Base-by-base conservation (phyloP, 441 rosid genomes). In the Manihot esculenta region DNA sequence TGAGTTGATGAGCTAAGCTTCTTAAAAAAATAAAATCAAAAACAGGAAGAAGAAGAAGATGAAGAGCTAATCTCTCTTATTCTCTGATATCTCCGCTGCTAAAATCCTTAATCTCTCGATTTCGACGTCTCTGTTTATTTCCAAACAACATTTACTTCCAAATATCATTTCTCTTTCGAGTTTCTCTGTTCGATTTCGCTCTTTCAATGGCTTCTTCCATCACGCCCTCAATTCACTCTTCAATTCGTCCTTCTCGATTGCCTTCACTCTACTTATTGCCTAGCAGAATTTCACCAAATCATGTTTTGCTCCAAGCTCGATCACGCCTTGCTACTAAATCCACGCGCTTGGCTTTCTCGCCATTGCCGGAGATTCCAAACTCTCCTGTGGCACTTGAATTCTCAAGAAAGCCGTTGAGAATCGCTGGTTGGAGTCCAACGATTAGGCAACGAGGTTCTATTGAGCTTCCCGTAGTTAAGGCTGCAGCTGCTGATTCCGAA, bases 401-500 rank as follows among this genome's bases (percentile, higher is more conserved):
- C 18, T 55, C 78, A 12, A 71, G 71, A 1, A 62, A 68, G 64
- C 61, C 69, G 9, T 78, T 57, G 70, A 61, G 59, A 14, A 23
- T 81, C 56, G 30, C 76, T 3, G 66, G 76, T 23, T 69, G 80
- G 77, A 76, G 63, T 18, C 73, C 63, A 23, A 64, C 20, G 30
- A 35, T 77, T 53, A 67, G 79, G 68, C 72, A 76, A 66, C 69
- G 80, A 26, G 21, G 63, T 30, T 23, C 48, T 27, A 75, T 74
- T 68, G 81, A 74, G 45, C 64, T 59, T 70, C 74, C 74, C 3
- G 65, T 74, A 9, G 73, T 47, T 48, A 70, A 76, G 14, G 87
- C 88, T 5, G 85, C 88, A 17, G 85, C 83, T 41, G 83, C 84
- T 3, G 82, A 75, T 58, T 83, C 77, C 21, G 84, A 83, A 27